phyloP scores from a whole-genome alignment of 2,329 filamentous ascomycete species.

The Rhynchosporium graminicola region DNA sequence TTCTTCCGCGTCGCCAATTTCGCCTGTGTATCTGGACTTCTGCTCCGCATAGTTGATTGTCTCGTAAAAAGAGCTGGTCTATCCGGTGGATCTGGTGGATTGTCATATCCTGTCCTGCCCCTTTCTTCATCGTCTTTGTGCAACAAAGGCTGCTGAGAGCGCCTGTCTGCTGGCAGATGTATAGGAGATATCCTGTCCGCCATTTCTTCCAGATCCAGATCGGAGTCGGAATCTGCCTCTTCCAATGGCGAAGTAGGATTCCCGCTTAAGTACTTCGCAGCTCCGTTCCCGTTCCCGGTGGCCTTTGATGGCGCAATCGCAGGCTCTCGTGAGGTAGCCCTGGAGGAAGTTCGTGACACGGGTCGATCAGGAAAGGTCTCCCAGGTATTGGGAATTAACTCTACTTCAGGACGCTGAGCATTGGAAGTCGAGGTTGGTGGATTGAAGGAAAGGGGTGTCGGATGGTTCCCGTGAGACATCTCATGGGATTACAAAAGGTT shows the following conservation, averaged over 20 bases:
- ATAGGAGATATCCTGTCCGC: conserved; percentile 45
- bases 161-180: conserved; percentile 42
- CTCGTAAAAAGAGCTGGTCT: conserved; percentile 48
- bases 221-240: conserved; percentile 23
- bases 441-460: conserved; percentile 15
- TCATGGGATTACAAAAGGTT: conserved; percentile 28
- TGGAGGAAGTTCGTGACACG: conserved; percentile 31
- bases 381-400: conserved; percentile 25
- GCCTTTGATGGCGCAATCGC: conserved; percentile 15
- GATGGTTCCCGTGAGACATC: conserved; percentile 38
- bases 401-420: conserved; percentile 21
- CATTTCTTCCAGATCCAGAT: conserved; percentile 36
- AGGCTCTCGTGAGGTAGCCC: conserved; percentile 26
- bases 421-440: conserved; percentile 18
- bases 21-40: conserved; percentile 68
- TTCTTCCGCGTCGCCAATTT: conserved; percentile 71
- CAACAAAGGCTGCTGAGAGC: conserved; percentile 43
- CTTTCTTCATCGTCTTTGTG: conserved; percentile 39
- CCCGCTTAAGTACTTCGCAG: conserved; percentile 24
- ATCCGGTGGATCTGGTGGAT: conserved; percentile 27
- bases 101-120: conserved; percentile 38
- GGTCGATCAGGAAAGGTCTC: conserved; percentile 27
- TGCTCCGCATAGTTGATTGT: conserved; percentile 72
- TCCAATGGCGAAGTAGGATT: conserved; percentile 6
- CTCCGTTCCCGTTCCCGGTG: conserved; percentile 18